phyloP scores from a whole-genome alignment of 176 grass and related monocot species.

The Avena eriantha region DNA sequence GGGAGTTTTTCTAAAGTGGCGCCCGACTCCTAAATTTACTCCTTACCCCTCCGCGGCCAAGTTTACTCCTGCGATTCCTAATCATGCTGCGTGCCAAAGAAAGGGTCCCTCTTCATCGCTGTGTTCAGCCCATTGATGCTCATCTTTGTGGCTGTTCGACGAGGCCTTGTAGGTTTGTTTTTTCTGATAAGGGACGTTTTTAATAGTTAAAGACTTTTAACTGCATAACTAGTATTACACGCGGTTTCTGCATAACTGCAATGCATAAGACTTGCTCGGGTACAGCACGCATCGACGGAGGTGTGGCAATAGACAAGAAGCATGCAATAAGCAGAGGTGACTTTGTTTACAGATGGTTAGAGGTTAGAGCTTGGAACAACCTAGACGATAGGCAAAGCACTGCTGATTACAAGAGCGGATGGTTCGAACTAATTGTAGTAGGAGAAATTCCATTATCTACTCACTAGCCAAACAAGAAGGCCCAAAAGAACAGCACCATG shows the following conservation, averaged over 20 bases:
- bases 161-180: conserved; percentile 18
- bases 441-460: not conserved
- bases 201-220: too few species aligned
- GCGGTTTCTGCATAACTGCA: too few species aligned
- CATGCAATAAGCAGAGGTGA: not conserved
- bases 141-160: conserved; percentile 36
- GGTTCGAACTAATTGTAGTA: not conserved
- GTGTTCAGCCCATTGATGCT: conserved; percentile 63
- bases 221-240: too few species aligned
- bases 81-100: conserved; percentile 47
- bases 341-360: conserved; percentile 29
- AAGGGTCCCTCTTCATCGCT: conserved; percentile 58
- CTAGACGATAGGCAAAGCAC: not conserved
- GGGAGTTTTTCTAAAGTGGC: too few species aligned
- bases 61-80: too few species aligned
- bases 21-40: too few species aligned
- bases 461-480: not conserved
- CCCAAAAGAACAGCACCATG: conserved; percentile 24
- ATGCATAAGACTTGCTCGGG: not conserved
- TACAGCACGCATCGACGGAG: not conserved
- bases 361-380: not conserved
- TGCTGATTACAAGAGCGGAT: conserved; percentile 29
- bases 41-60: too few species aligned
- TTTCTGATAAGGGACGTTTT: too few species aligned
- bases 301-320: not conserved